Conservation (phyloP, 1,284 basidiomycete species). For the Paramarasmius palmivorus region DNA sequence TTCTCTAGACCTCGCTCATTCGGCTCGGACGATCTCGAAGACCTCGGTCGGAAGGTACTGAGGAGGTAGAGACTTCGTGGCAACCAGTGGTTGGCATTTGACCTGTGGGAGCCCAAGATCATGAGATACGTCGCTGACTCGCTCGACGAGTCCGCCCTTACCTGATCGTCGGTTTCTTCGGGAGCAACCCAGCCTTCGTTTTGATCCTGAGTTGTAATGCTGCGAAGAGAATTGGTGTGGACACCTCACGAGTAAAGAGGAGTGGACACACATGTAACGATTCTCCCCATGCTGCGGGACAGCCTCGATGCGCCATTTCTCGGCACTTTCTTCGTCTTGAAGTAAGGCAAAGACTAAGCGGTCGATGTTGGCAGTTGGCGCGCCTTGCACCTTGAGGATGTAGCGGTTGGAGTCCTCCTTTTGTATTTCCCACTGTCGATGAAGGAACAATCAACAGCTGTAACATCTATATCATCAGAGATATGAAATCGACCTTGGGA, state of each 20-base stretch:
- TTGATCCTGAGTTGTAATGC: background rate
- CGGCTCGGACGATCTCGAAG: slow-evolving; percentile 4
- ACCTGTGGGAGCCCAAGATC: background rate
- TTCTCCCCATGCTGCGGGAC: slow-evolving; percentile 3
- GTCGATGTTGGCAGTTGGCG: slow-evolving; percentile 2
- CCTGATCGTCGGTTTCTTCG: background rate
- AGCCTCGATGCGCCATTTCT: slow-evolving; percentile 1
- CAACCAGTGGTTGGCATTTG: background rate
- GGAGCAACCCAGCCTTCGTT: slow-evolving; percentile 5
- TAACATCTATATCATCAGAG: background rate
- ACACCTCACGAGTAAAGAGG: background rate
- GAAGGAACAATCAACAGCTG: background rate
- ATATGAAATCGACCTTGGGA: background rate
- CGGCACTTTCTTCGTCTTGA: background rate
- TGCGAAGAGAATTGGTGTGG: background rate
- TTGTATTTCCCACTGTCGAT: background rate
- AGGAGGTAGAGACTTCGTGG: background rate
- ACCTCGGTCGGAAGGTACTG: slow-evolving; percentile 1
- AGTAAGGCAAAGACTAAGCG: background rate
- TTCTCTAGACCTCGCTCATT: too few species aligned
- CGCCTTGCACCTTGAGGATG: background rate
- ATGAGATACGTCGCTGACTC: background rate
- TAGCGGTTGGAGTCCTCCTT: background rate
- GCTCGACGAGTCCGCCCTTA: background rate
- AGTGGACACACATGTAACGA: background rate